Conservation (phyloP, 129 eudicot genomes). For the Lactuca saligna region DNA sequence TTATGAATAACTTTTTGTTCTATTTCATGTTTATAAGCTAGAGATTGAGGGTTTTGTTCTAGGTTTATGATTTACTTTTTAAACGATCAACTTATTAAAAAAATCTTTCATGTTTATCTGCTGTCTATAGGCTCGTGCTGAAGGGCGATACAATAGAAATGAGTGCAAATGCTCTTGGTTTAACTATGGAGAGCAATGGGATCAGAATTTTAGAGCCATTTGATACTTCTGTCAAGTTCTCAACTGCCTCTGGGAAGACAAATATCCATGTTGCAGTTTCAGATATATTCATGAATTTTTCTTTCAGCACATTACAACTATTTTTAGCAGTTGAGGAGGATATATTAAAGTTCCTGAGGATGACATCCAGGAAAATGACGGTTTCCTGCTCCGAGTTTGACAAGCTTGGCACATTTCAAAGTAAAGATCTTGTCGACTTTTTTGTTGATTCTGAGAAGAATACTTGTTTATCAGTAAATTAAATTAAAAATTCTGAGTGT, state of each 20-base stretch:
- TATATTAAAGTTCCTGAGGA: slow-evolving; percentile 75
- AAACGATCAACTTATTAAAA: background rate
- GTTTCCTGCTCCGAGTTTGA: slow-evolving; percentile 86
- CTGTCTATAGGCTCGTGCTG: slow-evolving; percentile 66
- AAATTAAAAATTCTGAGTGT: background rate
- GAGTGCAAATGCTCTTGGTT: slow-evolving; percentile 82
- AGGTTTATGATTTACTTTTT: background rate
- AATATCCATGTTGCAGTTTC: slow-evolving; percentile 73
- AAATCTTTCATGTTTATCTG: slow-evolving; percentile 30
- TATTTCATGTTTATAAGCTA: slow-evolving; percentile 18
- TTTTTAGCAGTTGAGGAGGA: slow-evolving; percentile 97
- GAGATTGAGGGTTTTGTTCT: slow-evolving; percentile 14
- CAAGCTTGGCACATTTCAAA: slow-evolving; percentile 72
- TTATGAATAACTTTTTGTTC: too few species aligned
- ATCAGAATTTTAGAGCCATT: slow-evolving; percentile 91
- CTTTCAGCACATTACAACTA: slow-evolving; percentile 78
- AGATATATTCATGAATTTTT: slow-evolving; percentile 93
- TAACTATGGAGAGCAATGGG: slow-evolving; percentile 98
- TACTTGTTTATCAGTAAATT: background rate
- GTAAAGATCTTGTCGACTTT: slow-evolving; percentile 29
- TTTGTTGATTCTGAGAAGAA: background rate
- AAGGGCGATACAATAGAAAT: slow-evolving; percentile 79
- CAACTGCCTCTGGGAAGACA: slow-evolving; percentile 84
- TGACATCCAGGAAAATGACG: slow-evolving; percentile 78
- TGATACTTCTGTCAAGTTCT: slow-evolving; percentile 77